Conservation (phyloP, 768 basidiomycete genomes). For the Lepiota subincarnata region DNA sequence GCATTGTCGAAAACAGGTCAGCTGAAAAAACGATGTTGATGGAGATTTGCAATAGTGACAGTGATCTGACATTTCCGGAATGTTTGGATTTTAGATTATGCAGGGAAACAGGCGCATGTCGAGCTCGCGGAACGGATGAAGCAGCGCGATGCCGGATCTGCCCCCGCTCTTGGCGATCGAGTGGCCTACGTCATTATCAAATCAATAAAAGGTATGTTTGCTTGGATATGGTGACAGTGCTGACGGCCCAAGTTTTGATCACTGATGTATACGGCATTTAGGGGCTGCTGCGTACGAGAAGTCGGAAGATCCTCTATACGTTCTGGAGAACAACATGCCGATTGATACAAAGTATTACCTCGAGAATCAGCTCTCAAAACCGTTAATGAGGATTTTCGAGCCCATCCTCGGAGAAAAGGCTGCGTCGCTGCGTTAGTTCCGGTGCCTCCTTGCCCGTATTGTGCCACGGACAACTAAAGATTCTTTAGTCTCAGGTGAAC, state of each 20-base stretch:
- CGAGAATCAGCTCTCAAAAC: slow-evolving; percentile 96
- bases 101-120: slow-evolving; percentile 93
- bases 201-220: slow-evolving; percentile 73
- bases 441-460: not conserved
- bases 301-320: slow-evolving; percentile 96
- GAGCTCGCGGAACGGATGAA: slow-evolving; percentile 96
- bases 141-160: slow-evolving; percentile 94
- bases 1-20: slow-evolving; percentile 84
- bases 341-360: slow-evolving; percentile 98
- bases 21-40: slow-evolving; percentile 15
- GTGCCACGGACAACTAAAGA: slow-evolving; percentile 1
- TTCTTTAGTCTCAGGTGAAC: slow-evolving; percentile 83
- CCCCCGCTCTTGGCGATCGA: slow-evolving; percentile 95
- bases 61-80: not conserved
- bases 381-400: slow-evolving; percentile 96
- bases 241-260: not conserved
- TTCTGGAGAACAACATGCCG: slow-evolving; percentile 95
- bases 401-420: slow-evolving; percentile 95
- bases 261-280: slow-evolving; percentile 20
- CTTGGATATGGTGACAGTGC: not conserved
- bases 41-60: not conserved
- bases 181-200: slow-evolving; percentile 99
- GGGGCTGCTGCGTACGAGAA: slow-evolving; percentile 98
- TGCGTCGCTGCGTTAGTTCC: slow-evolving; percentile 57
- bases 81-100: slow-evolving; percentile 63